These are phyloP conservation scores for Pseudonitzschia multiseries DNA, from an alignment of 108 stramenopile species.

Conservation along the genomic window DNA sequence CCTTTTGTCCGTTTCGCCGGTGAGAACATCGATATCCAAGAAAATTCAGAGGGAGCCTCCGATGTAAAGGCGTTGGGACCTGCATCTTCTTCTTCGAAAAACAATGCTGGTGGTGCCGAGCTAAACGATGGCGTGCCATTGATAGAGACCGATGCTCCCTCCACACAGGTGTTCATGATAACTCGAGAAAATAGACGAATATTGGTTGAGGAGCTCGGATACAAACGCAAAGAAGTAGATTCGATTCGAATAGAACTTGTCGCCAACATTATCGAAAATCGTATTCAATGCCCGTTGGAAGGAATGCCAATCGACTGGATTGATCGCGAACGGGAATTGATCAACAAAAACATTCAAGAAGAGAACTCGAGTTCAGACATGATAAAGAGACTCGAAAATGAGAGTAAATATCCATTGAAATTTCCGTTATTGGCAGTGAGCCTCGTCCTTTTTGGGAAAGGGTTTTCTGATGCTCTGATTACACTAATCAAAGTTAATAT, in stretches of 20 bases:
- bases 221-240: conserved; percentile 27
- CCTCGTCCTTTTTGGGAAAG: conserved; percentile 35
- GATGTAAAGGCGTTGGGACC: background rate
- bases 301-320: conserved; percentile 28
- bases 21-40: background rate
- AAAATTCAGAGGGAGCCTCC: background rate
- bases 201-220: conserved; percentile 35
- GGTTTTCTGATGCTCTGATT: conserved; percentile 36
- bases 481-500: conserved; percentile 40
- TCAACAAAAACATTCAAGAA: background rate
- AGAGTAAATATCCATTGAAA: conserved; percentile 39
- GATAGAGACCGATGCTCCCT: background rate
- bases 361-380: conserved; percentile 10
- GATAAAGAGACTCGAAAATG: conserved; percentile 24
- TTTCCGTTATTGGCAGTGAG: conserved; percentile 37
- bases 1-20: no score
- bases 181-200: conserved; percentile 27
- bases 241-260: conserved; percentile 24
- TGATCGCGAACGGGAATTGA: background rate
- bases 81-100: conserved; percentile 8
- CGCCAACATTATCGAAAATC: conserved; percentile 17
- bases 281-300: conserved; percentile 15
- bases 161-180: conserved; percentile 19
- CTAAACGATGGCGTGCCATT: background rate
- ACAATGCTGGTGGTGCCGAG: background rate